Base-by-base conservation (phyloP, 1,284 basidiomycete genomes). In the Cryptococcus neoformans region DNA sequence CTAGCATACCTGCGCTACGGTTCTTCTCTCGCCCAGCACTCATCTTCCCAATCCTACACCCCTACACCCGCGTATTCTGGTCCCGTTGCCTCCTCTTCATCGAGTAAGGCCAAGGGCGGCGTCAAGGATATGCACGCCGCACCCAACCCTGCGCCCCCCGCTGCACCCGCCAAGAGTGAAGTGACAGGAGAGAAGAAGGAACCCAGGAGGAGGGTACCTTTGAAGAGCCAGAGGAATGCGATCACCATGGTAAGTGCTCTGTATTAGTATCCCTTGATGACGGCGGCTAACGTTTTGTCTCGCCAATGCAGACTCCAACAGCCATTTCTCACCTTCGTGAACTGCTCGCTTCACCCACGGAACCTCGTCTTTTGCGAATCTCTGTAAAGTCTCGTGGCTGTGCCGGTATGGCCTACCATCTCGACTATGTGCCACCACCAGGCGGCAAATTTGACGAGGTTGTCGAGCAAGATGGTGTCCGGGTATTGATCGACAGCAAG, bases 311-410 rank as follows among this genome's bases (percentile, higher is more conserved):
- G 94, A 91, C 92, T 34, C 87, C 92, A 1, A 78, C 81, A 36
- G 95, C 95, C 11, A 85, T 96, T 2, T 76, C 79, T 10, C 86
- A 89, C 36, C 81, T 97, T 44, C 83, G 80, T 7, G 82, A 81
- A 9, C 82, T 99, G 21, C 78, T 92, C 57, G 55, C 72, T 9
- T 68, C 67, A 38, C 70, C 72, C 8, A 69, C 72, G 46, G 68
- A 73, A n/a, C 93, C 94, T 1, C 90, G 92, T 71, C 83, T 96
- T 56, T 89, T 99, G 60, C 89, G 95, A 7, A 92, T 99, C 59
- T 92, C 93, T 38, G 93, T 99, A 48, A 86, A 89, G 67, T 96
- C 98, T 79, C 97, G 98, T 79, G 96, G 96, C n/a, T 99, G 96
- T 76, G 96, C 96, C 0, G 96, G 96, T 6, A 86, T 99, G 77